Percentiles rank a stretch among this genome's conserved stretches.
Evolutionary conservation across 495 filamentous ascomycete species (phyloP).

Genomic region (Annulohypoxylon maeteangense): DNA sequence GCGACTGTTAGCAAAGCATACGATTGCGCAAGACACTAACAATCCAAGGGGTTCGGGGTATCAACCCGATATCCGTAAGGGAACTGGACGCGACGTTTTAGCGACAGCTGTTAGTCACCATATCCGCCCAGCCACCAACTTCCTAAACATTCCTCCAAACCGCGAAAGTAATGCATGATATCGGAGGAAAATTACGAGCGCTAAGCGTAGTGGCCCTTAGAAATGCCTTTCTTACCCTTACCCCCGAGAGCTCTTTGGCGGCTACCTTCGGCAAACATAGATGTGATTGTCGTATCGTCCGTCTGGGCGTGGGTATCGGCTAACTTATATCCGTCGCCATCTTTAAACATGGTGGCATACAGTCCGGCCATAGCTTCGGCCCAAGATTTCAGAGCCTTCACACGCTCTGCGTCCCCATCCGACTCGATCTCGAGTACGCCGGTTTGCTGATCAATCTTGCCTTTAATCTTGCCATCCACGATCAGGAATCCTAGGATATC

Average conservation of each 20-base stretch:
- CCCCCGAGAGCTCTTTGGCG: conserved; percentile 4
- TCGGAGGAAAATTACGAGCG: background rate
- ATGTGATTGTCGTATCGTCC: conserved; percentile 12
- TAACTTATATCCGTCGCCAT: conserved; percentile 73
- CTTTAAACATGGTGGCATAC: conserved; percentile 72
- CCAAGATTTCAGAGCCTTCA: conserved; percentile 79
- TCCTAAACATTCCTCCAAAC: background rate
- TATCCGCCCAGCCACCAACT: background rate
- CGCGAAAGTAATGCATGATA: background rate
- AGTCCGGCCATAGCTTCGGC: conserved; percentile 72
- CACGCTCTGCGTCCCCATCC: conserved; percentile 75
- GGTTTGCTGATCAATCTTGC: conserved; percentile 87
- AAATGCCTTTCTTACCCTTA: conserved; percentile 3
- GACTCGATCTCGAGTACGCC: conserved; percentile 85
- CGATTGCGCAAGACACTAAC: background rate
- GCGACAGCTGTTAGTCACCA: background rate
- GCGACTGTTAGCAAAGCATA: background rate
- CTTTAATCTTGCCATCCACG: conserved; percentile 84
- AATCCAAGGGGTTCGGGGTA: background rate
- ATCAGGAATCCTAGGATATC: conserved; percentile 95
- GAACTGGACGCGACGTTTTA: background rate
- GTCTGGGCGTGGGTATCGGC: conserved; percentile 20
- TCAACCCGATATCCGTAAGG: background rate
- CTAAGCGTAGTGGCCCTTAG: conserved; percentile 17
- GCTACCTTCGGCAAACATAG: conserved; percentile 7